phyloP scores from a whole-genome alignment of 1,284 basidiomycete genomes.

The Stereum hirsutum region DNA sequence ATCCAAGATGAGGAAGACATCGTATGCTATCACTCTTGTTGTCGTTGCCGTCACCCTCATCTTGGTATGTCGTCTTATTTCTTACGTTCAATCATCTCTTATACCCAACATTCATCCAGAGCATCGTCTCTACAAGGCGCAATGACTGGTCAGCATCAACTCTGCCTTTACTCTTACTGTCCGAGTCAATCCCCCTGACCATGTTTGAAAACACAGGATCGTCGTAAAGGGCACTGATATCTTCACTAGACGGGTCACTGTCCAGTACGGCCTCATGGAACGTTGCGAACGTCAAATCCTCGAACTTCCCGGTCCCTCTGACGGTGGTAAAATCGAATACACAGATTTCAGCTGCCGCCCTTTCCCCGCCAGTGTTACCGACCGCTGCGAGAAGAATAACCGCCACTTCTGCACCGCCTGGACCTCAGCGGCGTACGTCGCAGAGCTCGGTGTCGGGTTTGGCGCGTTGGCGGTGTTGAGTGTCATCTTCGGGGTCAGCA shows the following conservation, averaged over 20 bases:
- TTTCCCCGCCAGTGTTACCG: conserved; percentile 53
- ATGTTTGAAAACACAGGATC: conserved; percentile 38
- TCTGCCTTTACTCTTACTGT: neutral
- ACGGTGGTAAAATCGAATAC: conserved; percentile 37
- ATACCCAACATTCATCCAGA: conserved; percentile 29
- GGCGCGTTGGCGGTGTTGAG: conserved; percentile 46
- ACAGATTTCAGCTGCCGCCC: conserved; percentile 50
- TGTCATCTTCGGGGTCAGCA: conserved; percentile 60
- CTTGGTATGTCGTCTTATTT: conserved; percentile 33
- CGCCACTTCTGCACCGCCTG: conserved; percentile 54
- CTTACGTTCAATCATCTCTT: neutral
- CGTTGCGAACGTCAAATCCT: conserved; percentile 47
- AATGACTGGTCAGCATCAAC: conserved; percentile 51
- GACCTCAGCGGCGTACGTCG: conserved; percentile 59
- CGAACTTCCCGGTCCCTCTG: conserved; percentile 35
- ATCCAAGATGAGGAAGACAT: conserved; percentile 48
- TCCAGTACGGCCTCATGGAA: conserved; percentile 48
- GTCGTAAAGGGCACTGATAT: conserved; percentile 39
- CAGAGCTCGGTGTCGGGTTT: conserved; percentile 55
- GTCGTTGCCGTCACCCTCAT: conserved; percentile 39
- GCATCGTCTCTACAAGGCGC: conserved; percentile 43
- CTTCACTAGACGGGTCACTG: conserved; percentile 35
- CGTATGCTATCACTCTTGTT: conserved; percentile 51
- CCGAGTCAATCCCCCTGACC: neutral
- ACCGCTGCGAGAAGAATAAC: conserved; percentile 56